Evolutionary conservation across 2,329 filamentous ascomycete species (phyloP).

Genomic region (Nannizziopsis barbatae): DNA sequence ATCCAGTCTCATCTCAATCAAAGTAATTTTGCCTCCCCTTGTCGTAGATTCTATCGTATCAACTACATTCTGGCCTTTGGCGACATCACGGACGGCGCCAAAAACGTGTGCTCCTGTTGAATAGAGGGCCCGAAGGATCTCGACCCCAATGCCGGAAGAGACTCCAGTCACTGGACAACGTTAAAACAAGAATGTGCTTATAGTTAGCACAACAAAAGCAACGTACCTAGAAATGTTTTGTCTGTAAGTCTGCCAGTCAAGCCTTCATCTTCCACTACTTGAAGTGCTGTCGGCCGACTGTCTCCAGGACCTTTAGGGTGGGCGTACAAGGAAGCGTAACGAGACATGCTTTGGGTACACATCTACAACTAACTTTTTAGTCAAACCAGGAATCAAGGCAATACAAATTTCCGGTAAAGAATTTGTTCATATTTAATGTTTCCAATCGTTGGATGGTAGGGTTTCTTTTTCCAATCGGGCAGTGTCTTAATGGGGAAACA

Average conservation of each 20-base stretch:
- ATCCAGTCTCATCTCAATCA: conserved; percentile 27
- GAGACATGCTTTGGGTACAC: no score
- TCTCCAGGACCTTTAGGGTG: conserved; percentile 15
- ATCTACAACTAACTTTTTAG: no score
- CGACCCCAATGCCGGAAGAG: conserved; percentile 30
- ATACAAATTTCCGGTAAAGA: no score
- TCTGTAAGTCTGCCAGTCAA: conserved; percentile 11
- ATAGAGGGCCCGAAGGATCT: conserved; percentile 29
- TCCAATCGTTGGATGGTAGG: no score
- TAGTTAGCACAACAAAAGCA: no score
- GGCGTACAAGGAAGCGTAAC: conserved; percentile 17
- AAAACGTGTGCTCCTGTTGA: conserved; percentile 28
- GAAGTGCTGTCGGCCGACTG: conserved; percentile 19
- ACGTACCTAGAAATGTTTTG: no score
- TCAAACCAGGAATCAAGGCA: no score
- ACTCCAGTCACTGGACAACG: conserved; percentile 21
- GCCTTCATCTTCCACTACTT: conserved; percentile 21
- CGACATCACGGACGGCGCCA: conserved; percentile 29
- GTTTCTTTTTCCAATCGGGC: no score
- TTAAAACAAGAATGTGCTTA: no score
- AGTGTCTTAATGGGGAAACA: no score
- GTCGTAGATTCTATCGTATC: conserved; percentile 19
- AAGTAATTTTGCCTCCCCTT: conserved; percentile 16
- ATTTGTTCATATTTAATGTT: no score
- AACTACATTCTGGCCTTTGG: conserved; percentile 26